phyloP scores from a whole-genome alignment of 2,329 filamentous ascomycete genomes.

The Trichoderma lentiforme region DNA sequence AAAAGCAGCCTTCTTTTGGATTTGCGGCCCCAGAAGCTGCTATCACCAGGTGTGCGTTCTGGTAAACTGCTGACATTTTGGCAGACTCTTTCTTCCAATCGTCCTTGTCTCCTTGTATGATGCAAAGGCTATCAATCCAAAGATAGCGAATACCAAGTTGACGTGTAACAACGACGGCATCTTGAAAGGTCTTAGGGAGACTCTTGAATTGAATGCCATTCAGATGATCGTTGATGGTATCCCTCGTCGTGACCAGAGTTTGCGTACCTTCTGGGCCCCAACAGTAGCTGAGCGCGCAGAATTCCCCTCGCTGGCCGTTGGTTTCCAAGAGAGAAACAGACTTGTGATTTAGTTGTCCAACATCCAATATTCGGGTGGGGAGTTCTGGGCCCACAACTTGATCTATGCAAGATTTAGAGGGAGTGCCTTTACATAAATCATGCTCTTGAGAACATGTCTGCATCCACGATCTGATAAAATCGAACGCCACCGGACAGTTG shows the following conservation, averaged over 20 bases:
- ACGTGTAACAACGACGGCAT: not conserved
- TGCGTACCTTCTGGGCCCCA: not conserved
- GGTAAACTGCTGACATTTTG: not conserved
- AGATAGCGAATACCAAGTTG: not conserved
- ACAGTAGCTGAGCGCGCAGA: not conserved
- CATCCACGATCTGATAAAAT: not conserved
- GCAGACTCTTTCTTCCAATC: not conserved
- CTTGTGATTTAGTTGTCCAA: not conserved
- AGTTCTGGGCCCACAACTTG: not conserved
- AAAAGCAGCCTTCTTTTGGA: not conserved
- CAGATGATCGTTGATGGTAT: not conserved
- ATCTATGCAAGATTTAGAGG: rapidly evolving
- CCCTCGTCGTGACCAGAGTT: not conserved
- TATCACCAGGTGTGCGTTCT: not conserved
- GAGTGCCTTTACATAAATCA: not conserved
- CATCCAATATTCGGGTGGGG: not conserved
- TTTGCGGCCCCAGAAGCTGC: not conserved
- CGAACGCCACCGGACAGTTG: not conserved
- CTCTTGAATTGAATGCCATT: not conserved
- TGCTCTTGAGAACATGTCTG: not conserved
- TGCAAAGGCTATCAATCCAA: not conserved
- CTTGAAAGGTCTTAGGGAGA: not conserved
- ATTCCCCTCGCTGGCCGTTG: not conserved
- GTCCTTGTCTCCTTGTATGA: not conserved
- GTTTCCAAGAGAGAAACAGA: not conserved